phyloP scores from a whole-genome alignment of 1,284 basidiomycete species.

The Violaceomyces palustris region DNA sequence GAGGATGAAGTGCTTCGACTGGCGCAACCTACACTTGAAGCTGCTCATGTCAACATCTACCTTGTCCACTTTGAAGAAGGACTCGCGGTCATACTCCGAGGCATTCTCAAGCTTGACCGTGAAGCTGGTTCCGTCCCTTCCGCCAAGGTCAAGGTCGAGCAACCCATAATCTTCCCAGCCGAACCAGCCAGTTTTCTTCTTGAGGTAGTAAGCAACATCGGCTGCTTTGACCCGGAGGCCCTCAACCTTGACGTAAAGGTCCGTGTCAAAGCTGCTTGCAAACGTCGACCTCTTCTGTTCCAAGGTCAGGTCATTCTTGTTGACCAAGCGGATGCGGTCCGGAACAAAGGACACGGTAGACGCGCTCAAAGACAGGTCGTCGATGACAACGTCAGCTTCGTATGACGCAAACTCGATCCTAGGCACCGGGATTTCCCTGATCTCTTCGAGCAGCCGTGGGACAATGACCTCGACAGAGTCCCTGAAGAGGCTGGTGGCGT shows the following conservation, averaged over 20 bases:
- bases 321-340: slow-evolving; percentile 55
- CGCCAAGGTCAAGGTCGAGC: slow-evolving; percentile 55
- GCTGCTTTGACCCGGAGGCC: slow-evolving; percentile 55
- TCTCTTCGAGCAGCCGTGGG: slow-evolving; percentile 54
- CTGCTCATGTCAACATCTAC: slow-evolving; percentile 55
- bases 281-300: slow-evolving; percentile 55
- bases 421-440: slow-evolving; percentile 56
- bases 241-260: slow-evolving; percentile 54
- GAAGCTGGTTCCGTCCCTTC: slow-evolving; percentile 53
- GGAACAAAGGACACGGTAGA: slow-evolving; percentile 56
- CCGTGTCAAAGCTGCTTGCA: slow-evolving; percentile 54
- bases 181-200: slow-evolving; percentile 52
- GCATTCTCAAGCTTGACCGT: slow-evolving; percentile 57
- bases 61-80: slow-evolving; percentile 57
- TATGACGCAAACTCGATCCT: slow-evolving; percentile 55
- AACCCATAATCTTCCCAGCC: slow-evolving; percentile 56
- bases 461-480: slow-evolving; percentile 55
- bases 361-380: slow-evolving; percentile 53
- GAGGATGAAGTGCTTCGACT: slow-evolving; percentile 41
- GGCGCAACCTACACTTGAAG: slow-evolving; percentile 45
- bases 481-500: slow-evolving; percentile 52
- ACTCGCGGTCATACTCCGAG: slow-evolving; percentile 55
- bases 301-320: slow-evolving; percentile 55
- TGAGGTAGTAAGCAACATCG: slow-evolving; percentile 56
- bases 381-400: slow-evolving; percentile 55